Evolutionary conservation across 106 monocot species (phyloP), one percentile per base, ranked within the genome.

Genomic region (Phalaenopsis equestris): DNA sequence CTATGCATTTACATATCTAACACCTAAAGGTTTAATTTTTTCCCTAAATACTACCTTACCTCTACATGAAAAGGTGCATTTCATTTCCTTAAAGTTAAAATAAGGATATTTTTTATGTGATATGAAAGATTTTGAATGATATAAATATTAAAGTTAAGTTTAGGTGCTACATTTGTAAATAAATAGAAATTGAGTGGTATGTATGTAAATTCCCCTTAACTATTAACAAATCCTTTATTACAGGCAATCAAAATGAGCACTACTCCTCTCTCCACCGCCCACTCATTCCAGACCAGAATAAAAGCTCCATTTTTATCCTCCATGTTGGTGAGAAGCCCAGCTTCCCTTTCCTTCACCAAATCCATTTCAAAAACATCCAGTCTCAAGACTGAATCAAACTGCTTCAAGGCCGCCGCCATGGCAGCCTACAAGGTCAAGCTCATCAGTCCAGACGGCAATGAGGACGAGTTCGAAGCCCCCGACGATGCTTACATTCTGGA

Each of bases 401-500:
- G 38, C 49, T 68, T 82, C 77, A 67, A 39, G 21, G 41, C 82
- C 10, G 67, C 48, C n/a, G 82, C 82, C 0, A 77, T 82, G 82
- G 77, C 77, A 3, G 41, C 18, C 10, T 81, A 81, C 81, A 78
- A 82, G 75, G 78, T 81, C 38, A 85, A 78, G 79, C 73, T 82
- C 21, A 55, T 81, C 11, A 65, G 42, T 0, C 81, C 81, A 2
- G 81, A 85, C 14, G 85, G 85, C 18, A n/a, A 79, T 9, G 79
- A 78, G 61, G n/a, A 78, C 36, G 85, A 81, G 79, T 79, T 85
- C 23, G 85, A 85, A 10, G 85, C 81, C 23, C 85, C 85, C 3
- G 85, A 85, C 39, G 81, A 81, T 30, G 17, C 77, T 4, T 85
- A 85, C 81, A 85, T 85, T 56, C 81, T 85, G 16, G 85, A 85